These are phyloP conservation scores for Mortierella hygrophila DNA, from an alignment of 192 early-diverging fungal genomes.

Conservation along the genomic window DNA sequence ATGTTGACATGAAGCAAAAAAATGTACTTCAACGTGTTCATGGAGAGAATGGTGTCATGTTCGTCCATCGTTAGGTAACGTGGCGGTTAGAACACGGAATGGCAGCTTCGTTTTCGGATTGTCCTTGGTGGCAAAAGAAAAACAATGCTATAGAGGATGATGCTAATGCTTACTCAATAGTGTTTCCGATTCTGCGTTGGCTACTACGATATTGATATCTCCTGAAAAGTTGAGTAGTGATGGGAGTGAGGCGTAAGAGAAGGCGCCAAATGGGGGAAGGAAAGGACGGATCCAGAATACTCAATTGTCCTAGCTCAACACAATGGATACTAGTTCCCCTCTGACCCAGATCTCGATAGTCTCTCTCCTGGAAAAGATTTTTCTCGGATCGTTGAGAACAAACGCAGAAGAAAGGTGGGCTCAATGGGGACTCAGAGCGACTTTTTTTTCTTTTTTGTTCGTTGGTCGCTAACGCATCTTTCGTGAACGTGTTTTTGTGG, in stretches of 20 bases:
- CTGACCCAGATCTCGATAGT: neutral
- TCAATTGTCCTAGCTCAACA: neutral
- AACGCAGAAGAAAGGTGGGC: neutral
- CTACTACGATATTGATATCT: neutral
- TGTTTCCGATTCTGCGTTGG: neutral
- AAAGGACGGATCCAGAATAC: neutral
- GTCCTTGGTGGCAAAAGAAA: neutral
- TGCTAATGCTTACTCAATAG: neutral
- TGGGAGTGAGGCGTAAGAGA: neutral
- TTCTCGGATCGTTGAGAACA: too few relatives aligned
- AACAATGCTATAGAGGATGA: neutral
- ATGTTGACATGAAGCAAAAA: neutral
- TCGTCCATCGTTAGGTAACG: neutral
- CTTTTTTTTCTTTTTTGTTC: too few relatives aligned
- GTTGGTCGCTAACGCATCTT: too few relatives aligned
- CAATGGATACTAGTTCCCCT: neutral
- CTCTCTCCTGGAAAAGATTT: too few relatives aligned
- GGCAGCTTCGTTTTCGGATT: neutral
- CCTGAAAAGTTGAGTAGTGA: neutral
- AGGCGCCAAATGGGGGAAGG: too few relatives aligned
- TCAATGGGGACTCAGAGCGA: neutral
- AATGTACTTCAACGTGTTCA: neutral
- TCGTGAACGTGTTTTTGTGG: too few relatives aligned
- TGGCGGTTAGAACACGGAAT: slow-evolving; percentile 4
- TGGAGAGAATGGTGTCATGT: too few relatives aligned